phyloP scores from a whole-genome alignment of 2,329 filamentous ascomycete species.

The Exophiala alcalophila region DNA sequence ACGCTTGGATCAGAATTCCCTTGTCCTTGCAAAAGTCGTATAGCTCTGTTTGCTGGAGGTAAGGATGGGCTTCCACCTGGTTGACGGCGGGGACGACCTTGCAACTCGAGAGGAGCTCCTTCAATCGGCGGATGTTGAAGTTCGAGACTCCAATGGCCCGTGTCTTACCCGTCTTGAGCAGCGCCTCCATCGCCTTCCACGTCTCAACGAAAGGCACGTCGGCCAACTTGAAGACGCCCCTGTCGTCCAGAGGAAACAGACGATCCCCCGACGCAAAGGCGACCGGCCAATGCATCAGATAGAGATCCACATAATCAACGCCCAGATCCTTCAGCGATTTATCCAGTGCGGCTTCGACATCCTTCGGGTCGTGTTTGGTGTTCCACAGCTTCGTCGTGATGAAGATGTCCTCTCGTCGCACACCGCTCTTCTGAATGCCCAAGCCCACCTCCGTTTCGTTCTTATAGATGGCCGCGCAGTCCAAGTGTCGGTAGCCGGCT shows the following conservation, averaged over 20 bases:
- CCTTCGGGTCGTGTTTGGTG: constrained; percentile 49
- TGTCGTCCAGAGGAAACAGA: constrained; percentile 45
- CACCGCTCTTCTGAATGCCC: constrained; percentile 36
- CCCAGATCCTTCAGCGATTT: constrained; percentile 50
- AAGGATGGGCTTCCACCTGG: constrained; percentile 68
- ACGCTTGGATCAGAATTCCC: constrained; percentile 61
- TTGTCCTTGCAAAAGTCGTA: constrained; percentile 57
- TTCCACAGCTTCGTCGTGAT: constrained; percentile 64
- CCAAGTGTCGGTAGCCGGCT: constrained; percentile 40
- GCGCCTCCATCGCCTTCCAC: constrained; percentile 41
- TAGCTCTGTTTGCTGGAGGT: constrained; percentile 60
- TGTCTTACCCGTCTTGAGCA: constrained; percentile 43
- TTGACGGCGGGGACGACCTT: constrained; percentile 55
- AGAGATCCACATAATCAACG: constrained; percentile 54
- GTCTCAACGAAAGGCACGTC: constrained; percentile 42
- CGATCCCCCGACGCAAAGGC: constrained; percentile 49
- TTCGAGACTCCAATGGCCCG: constrained; percentile 45
- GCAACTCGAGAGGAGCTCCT: constrained; percentile 14
- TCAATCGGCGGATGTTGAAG: constrained; percentile 35
- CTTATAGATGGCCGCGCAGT: constrained; percentile 45
- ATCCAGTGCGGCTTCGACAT: constrained; percentile 51
- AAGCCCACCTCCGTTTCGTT: constrained; percentile 53
- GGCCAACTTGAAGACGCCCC: constrained; percentile 35
- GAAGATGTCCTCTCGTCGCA: constrained; percentile 33
- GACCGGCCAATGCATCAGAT: constrained; percentile 51